Base-by-base conservation (phyloP, 2,329 filamentous ascomycete genomes). In the Trichophaea hybrida region DNA sequence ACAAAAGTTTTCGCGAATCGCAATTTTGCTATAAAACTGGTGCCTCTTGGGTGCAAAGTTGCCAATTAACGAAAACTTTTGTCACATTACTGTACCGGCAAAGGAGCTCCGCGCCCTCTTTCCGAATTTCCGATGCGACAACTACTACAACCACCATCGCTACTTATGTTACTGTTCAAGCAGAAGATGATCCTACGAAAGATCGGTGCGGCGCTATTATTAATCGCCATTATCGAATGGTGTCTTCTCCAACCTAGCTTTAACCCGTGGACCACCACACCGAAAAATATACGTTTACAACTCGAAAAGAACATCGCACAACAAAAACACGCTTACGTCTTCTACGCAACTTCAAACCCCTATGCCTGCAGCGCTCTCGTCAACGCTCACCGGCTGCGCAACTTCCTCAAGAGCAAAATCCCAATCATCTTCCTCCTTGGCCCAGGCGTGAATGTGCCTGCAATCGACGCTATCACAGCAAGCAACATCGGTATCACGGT, bases 391-490 rank as follows among this genome's bases (percentile, higher is more conserved):
- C 5, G 64, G 70, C 48, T 73, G 69, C 7, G 64, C 12, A 56
- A 54, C 35, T 13, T 50, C 24, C 46, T 59, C 10, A 17, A 59
- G 44, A 59, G 53, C n/a, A 66, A 68, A 13, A 72, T 76, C 32
- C 71, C 74, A 2, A 67, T 75, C n/a, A 74, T 77, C 31, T 68
- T 76, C 2, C 72, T 73, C n/a, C 70, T 68, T 12, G 71, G 70
- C 44, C 72, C 73, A 2, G 68, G 69, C 1, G 72, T 65, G 0
- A 64, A 67, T 10, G 34, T 57, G 34, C 6, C 5, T 6, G 58
- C 61, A 2, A 13, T 61, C 51, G 17, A 33, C 4, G 55, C 34
- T 6, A 44, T 61, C 7, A 7, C 7, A 13, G 3, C 24, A 5
- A 55, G 40, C 37, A 55, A 53, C 5, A n/a, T 63, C 0, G 55